A percentile compares a stretch with the other conserved stretches of the same genome.
phyloP scores from a whole-genome alignment of 1,284 basidiomycete genomes.

The Crepidotus sp. region DNA sequence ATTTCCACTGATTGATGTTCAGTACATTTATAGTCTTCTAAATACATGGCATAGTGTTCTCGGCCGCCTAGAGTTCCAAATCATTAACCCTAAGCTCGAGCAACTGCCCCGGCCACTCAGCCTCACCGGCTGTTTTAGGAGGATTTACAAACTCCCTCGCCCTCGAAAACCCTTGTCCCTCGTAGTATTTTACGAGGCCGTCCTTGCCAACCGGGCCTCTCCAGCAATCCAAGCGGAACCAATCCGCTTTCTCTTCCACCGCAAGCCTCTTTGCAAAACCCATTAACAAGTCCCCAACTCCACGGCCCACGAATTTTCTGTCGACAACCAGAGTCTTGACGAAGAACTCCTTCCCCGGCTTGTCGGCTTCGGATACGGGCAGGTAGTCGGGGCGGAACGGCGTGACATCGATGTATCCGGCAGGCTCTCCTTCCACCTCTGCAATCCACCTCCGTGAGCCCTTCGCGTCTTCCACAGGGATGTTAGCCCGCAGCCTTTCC shows the following conservation, averaged over 20 bases:
- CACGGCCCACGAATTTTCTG: conserved; percentile 6
- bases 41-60: too few species aligned
- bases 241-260: conserved; percentile 11
- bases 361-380: conserved; percentile 2
- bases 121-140: neutral
- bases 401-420: conserved; percentile 6
- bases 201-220: conserved; percentile 11
- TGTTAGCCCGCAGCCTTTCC: neutral
- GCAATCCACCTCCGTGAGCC: conserved; percentile 11
- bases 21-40: conserved; percentile 1
- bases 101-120: conserved; percentile 13
- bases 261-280: conserved; percentile 5
- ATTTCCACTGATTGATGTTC: neutral
- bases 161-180: conserved; percentile 6
- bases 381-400: conserved; percentile 15
- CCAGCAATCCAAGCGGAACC: conserved; percentile 15
- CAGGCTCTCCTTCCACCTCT: conserved; percentile 8
- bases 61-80: neutral
- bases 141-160: conserved; percentile 10
- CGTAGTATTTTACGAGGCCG: conserved; percentile 13
- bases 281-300: conserved; percentile 10
- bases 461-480: neutral
- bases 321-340: conserved; percentile 10
- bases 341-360: conserved; percentile 13
- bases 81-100: conserved; percentile 11